Base-by-base conservation (phyloP, 768 basidiomycete genomes). In the Mycena haematopus region DNA sequence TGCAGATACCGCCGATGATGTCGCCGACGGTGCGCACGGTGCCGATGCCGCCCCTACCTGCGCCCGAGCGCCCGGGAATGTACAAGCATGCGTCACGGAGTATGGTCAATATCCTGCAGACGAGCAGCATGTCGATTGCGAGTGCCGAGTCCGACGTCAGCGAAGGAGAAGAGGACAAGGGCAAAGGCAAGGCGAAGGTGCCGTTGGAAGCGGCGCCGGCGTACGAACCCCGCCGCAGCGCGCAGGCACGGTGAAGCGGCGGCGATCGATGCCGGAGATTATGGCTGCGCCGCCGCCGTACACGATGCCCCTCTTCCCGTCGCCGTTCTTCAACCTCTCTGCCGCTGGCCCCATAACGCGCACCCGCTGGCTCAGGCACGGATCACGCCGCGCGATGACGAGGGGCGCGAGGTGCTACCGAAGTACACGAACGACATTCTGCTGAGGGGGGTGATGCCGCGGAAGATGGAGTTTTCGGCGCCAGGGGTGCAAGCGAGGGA, bases 401-500 rank as follows among this genome's bases (percentile, higher is more conserved):
- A 96, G 72, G 96, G 93, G 10, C 76, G 68, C 50, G 96, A 99
- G 75, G 74, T 73, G 40, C 82, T 99, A 1, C 97, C 97, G 0
- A 44, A 73, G 6, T 99, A 99, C 74, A 84, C 83, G 63, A 98
- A 97, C 76, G 76, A 80, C 17, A 84, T 99, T 19, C 88, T 92
- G 70, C 85, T 98, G 69, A 83, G 86, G 36, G 93, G 89, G 3
- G 82, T 88, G 56, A 84, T 99, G 79, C 90, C 91, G 1, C 86
- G 92, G 50, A 99, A 99, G 81, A 85, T 95, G 87, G 97, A 99
- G 79, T 99, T 99, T 72, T 79, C 77, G 5, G 75, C 82, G 13
- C 94, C 95, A 0, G 95, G 95, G 8, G 80, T 93, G 2, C 93
- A 96, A 74, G 89, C 96, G 8, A 85, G 82, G 72, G 96, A 99